Conservation (phyloP, 2,329 filamentous ascomycete species). For the Aspergillus fumigatiaffinis region DNA sequence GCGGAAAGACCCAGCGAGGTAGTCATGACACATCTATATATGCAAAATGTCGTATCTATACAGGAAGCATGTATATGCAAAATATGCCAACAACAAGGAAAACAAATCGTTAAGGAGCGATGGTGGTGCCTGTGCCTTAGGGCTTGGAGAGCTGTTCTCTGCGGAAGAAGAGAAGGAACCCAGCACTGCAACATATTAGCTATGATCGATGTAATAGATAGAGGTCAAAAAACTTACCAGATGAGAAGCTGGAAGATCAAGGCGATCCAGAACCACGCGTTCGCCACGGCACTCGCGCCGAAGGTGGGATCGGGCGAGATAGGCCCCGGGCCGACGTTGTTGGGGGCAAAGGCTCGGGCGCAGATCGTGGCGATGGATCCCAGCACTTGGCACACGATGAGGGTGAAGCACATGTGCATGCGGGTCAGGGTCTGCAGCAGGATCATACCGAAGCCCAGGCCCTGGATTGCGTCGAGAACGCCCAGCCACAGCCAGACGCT, state of each 20-base stretch:
- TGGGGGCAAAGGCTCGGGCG: slow-evolving; percentile 56
- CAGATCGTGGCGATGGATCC: slow-evolving; percentile 60
- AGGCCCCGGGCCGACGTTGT: slow-evolving; percentile 55
- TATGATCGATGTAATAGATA: slow-evolving; percentile 13
- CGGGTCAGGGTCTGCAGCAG: slow-evolving; percentile 61
- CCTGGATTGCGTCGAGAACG: slow-evolving; percentile 60
- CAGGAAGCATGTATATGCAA: background rate
- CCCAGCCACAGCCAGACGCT: slow-evolving; percentile 64
- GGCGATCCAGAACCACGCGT: slow-evolving; percentile 58
- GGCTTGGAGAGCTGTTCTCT: slow-evolving; percentile 42
- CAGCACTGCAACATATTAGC: slow-evolving; percentile 21
- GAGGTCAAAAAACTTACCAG: slow-evolving; percentile 43
- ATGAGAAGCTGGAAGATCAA: slow-evolving; percentile 54
- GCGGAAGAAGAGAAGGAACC: slow-evolving; percentile 40
- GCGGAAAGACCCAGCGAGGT: background rate
- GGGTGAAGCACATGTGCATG: slow-evolving; percentile 59
- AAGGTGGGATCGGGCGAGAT: slow-evolving; percentile 60
- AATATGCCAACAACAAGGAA: background rate
- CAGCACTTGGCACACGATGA: slow-evolving; percentile 57
- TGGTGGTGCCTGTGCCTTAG: slow-evolving; percentile 12
- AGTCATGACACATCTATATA: background rate
- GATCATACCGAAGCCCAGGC: slow-evolving; percentile 64
- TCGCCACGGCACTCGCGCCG: slow-evolving; percentile 42
- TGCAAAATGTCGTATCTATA: background rate
- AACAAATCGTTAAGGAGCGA: background rate